phyloP scores from a whole-genome alignment of 164 flowering plant genomes.

The Annona squamosa region DNA sequence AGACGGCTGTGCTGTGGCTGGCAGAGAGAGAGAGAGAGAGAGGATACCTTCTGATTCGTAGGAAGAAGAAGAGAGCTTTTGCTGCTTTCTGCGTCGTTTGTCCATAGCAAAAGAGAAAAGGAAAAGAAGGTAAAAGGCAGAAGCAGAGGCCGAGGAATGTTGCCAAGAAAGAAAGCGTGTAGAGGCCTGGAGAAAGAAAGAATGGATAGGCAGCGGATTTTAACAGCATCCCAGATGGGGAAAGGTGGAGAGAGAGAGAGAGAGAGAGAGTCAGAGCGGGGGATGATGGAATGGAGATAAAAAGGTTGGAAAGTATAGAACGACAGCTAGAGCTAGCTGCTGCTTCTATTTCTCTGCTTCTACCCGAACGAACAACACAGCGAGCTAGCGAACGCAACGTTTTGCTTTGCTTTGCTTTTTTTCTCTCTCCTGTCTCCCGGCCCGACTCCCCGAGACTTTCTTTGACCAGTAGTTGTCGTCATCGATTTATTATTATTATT shows the following conservation, averaged over 20 bases:
- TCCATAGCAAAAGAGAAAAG: not conserved
- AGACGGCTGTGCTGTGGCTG: not conserved
- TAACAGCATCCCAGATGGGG: not conserved
- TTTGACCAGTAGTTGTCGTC: conserved; percentile 3
- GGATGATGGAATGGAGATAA: not conserved
- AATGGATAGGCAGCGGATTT: not conserved
- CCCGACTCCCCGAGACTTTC: not conserved
- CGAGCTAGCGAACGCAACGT: no score
- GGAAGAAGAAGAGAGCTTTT: not conserved
- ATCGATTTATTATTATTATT: no score
- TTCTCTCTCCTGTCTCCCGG: not conserved
- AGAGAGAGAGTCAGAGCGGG: not conserved
- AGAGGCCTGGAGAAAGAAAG: not conserved
- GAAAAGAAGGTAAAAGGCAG: not conserved
- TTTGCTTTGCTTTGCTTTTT: no score
- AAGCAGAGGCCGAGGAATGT: not conserved
- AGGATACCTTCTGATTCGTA: not conserved
- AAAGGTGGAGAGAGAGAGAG: not conserved
- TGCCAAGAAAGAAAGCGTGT: not conserved
- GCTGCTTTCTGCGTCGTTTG: conserved; percentile 5
- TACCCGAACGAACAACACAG: no score
- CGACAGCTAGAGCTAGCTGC: not conserved
- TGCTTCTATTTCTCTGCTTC: no score
- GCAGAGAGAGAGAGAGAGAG: conserved; percentile 1
- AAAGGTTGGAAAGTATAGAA: conserved; percentile 1